These are phyloP conservation scores for Thinopyrum elongatum DNA, from an alignment of 176 grass and related monocot genomes.

Conservation along the genomic window DNA sequence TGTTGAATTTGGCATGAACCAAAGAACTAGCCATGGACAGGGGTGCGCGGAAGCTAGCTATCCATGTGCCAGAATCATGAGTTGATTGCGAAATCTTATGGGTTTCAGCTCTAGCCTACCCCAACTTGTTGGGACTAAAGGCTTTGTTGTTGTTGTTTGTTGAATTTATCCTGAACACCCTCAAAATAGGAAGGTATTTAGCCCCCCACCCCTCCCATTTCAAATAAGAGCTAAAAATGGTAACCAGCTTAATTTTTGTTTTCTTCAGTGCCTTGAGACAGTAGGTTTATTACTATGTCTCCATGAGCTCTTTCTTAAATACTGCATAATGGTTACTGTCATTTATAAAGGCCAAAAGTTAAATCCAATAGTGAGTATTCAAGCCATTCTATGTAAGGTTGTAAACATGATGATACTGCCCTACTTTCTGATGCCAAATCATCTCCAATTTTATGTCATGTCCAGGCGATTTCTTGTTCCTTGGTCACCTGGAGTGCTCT, in stretches of 20 bases:
- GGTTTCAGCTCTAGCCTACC: too few species aligned
- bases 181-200: neutral
- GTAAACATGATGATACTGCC: neutral
- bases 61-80: too few species aligned
- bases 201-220: neutral
- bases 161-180: constrained; percentile 3
- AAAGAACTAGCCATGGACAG: too few species aligned
- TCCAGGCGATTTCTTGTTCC: constrained; percentile 27
- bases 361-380: neutral
- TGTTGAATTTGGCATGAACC: too few species aligned
- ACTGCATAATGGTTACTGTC: neutral
- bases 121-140: too few species aligned
- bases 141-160: neutral
- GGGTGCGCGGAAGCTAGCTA: too few species aligned
- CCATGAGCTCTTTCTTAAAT: neutral
- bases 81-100: too few species aligned
- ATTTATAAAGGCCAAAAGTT: neutral
- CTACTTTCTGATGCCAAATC: neutral
- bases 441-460: neutral
- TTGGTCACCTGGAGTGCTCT: constrained; percentile 6
- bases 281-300: neutral
- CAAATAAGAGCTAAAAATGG: neutral
- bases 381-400: neutral
- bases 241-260: neutral
- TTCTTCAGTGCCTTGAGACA: neutral